Evolutionary conservation across 148 eudicot genomes (phyloP).

Genomic region (Spergularia marina): DNA sequence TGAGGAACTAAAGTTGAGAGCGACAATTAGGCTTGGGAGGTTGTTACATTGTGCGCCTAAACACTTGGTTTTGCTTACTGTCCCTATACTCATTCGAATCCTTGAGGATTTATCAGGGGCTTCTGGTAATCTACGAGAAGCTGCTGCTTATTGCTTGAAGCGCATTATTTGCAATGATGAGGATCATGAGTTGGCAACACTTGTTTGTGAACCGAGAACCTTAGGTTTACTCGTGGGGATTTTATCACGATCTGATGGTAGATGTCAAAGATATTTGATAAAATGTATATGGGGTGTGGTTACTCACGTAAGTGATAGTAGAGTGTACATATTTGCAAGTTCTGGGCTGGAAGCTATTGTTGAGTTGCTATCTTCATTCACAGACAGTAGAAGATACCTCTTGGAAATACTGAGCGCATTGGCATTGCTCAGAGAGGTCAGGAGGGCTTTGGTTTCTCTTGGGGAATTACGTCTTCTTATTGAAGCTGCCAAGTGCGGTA

Average conservation of each 20-base stretch:
- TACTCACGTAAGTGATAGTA: slow-evolving; percentile 32
- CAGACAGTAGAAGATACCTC: slow-evolving; percentile 29
- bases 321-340: slow-evolving; percentile 30
- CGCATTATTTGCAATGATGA: slow-evolving; percentile 38
- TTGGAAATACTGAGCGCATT: slow-evolving; percentile 53
- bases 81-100: slow-evolving; percentile 39
- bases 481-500: slow-evolving; percentile 42
- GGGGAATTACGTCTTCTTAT: slow-evolving; percentile 40
- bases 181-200: slow-evolving; percentile 40
- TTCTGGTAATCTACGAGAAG: slow-evolving; percentile 30
- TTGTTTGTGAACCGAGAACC: slow-evolving; percentile 38
- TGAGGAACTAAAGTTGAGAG: slow-evolving; percentile 31
- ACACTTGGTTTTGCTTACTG: slow-evolving; percentile 27
- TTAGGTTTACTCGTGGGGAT: slow-evolving; percentile 41
- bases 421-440: slow-evolving; percentile 43
- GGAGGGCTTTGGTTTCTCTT: slow-evolving; percentile 33
- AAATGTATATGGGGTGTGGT: slow-evolving; percentile 50
- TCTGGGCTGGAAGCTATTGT: slow-evolving; percentile 43
- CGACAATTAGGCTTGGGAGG: slow-evolving; percentile 36
- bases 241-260: slow-evolving; percentile 32
- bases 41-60: slow-evolving; percentile 40
- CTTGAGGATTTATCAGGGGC: slow-evolving; percentile 20
- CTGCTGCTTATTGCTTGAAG: slow-evolving; percentile 43
- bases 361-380: slow-evolving; percentile 27
- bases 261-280: slow-evolving; percentile 32